phyloP scores from a whole-genome alignment of 2,329 filamentous ascomycete species.

The Botrytis cinerea region DNA sequence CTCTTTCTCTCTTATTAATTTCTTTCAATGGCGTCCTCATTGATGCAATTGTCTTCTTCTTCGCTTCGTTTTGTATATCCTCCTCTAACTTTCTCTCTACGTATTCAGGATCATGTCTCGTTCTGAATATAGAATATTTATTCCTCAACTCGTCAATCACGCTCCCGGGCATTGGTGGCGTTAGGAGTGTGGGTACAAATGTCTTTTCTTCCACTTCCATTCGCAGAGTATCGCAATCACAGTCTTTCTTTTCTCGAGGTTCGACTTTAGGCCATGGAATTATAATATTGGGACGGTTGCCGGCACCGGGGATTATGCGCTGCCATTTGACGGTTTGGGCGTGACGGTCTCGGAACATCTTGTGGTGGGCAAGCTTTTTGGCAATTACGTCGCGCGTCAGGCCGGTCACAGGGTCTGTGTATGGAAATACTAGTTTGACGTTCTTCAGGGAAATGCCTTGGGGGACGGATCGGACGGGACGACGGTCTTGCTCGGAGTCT shows the following conservation, averaged over 20 bases:
- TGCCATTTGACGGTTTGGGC: constrained; percentile 52
- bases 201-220: constrained; percentile 73
- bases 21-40: constrained; percentile 42
- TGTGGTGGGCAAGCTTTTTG: constrained; percentile 62
- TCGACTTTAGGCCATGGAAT: constrained; percentile 74
- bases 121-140: constrained; percentile 80
- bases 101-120: constrained; percentile 75
- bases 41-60: constrained; percentile 33
- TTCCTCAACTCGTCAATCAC: constrained; percentile 85
- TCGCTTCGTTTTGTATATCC: constrained; percentile 49
- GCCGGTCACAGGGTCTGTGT: constrained; percentile 67
- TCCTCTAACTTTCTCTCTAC: constrained; percentile 63
- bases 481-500: constrained; percentile 44
- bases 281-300: constrained; percentile 57
- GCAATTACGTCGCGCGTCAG: constrained; percentile 73
- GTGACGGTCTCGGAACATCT: constrained; percentile 52
- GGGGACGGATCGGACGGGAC: constrained; percentile 44
- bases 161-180: constrained; percentile 74
- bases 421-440: constrained; percentile 78
- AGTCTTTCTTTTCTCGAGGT: constrained; percentile 53
- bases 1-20: constrained; percentile 36
- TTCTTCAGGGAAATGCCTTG: constrained; percentile 61
- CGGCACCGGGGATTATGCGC: constrained; percentile 64
- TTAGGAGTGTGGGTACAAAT: constrained; percentile 75
- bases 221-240: constrained; percentile 70